These are phyloP conservation scores for Chaetoscypha palmicola DNA, from an alignment of 2,329 filamentous ascomycete species.

Conservation along the genomic window DNA sequence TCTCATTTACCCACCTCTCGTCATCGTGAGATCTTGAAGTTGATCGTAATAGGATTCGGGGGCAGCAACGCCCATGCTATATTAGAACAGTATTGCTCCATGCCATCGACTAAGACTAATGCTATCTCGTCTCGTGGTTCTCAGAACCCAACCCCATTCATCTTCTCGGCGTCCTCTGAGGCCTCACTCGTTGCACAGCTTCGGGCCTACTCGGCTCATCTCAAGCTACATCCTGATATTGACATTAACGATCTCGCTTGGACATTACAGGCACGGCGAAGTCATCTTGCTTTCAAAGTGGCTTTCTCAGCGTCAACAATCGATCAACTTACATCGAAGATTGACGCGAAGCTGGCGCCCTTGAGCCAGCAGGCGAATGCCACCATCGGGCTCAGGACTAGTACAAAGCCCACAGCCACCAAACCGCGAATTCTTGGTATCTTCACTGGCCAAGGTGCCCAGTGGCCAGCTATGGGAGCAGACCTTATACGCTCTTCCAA, in stretches of 20 bases:
- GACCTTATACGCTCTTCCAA: constrained; percentile 21
- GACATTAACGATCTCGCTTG: constrained; percentile 4
- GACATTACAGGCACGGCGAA: constrained; percentile 5
- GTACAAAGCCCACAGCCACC: too few relatives aligned
- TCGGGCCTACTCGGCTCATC: constrained; percentile 1
- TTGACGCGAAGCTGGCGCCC: constrained; percentile 5
- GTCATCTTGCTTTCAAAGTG: not conserved
- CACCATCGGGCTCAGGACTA: not conserved
- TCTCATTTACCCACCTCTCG: too few relatives aligned
- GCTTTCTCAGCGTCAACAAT: constrained; percentile 7
- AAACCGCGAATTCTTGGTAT: constrained; percentile 2
- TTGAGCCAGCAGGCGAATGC: not conserved
- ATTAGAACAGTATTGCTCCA: constrained; percentile 22
- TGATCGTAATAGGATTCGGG: too few relatives aligned
- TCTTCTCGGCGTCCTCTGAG: constrained; percentile 6
- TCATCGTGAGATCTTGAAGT: too few relatives aligned
- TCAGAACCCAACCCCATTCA: not conserved
- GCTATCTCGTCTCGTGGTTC: too few relatives aligned
- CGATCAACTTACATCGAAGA: constrained; percentile 9
- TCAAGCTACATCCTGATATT: not conserved
- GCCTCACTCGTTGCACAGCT: not conserved
- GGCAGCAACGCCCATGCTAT: constrained; percentile 23
- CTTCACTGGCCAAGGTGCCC: constrained; percentile 15
- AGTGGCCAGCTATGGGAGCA: constrained; percentile 13
- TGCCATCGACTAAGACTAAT: too few relatives aligned